Evolutionary conservation across 2,329 filamentous ascomycete genomes (phyloP).

Genomic region (Podosphaera aphanis): DNA sequence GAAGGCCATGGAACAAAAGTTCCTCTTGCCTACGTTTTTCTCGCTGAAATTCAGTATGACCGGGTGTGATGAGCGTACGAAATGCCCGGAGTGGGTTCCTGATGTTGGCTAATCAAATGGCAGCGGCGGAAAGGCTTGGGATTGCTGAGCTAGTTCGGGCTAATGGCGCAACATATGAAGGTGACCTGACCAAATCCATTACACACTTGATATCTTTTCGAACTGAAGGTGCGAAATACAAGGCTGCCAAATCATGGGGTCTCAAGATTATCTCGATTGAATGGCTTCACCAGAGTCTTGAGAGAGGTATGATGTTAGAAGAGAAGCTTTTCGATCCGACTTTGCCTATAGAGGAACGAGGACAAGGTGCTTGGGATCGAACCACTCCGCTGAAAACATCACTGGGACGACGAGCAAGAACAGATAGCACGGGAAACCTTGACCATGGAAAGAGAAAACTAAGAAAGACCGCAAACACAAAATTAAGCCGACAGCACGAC

Average conservation of each 20-base stretch:
- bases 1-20: slow-evolving; percentile 38
- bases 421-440: slow-evolving; percentile 20
- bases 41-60: slow-evolving; percentile 42
- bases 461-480: slow-evolving; percentile 66
- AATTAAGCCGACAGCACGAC: slow-evolving; percentile 55
- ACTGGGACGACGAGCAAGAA: slow-evolving; percentile 35
- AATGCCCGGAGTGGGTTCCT: slow-evolving; percentile 4
- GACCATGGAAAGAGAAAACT: slow-evolving; percentile 54
- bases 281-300: slow-evolving; percentile 67
- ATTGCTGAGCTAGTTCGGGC: slow-evolving; percentile 40
- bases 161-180: slow-evolving; percentile 65
- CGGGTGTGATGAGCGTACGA: slow-evolving; percentile 45
- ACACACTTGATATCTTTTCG: slow-evolving; percentile 68
- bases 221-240: slow-evolving; percentile 73
- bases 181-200: slow-evolving; percentile 64
- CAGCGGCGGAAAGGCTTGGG: slow-evolving; percentile 40
- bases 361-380: slow-evolving; percentile 51
- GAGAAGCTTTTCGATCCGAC: slow-evolving; percentile 65
- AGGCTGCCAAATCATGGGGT: slow-evolving; percentile 62
- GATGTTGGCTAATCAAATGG: slow-evolving; percentile 8
- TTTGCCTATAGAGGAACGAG: slow-evolving; percentile 45
- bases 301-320: slow-evolving; percentile 74
- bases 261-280: slow-evolving; percentile 57
- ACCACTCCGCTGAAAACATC: slow-evolving; percentile 23
- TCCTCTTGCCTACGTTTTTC: slow-evolving; percentile 41